Evolutionary conservation across 495 filamentous ascomycete species (phyloP), one percentile per base, ranked within the genome.

Genomic region (Jackrogersella minutella): DNA sequence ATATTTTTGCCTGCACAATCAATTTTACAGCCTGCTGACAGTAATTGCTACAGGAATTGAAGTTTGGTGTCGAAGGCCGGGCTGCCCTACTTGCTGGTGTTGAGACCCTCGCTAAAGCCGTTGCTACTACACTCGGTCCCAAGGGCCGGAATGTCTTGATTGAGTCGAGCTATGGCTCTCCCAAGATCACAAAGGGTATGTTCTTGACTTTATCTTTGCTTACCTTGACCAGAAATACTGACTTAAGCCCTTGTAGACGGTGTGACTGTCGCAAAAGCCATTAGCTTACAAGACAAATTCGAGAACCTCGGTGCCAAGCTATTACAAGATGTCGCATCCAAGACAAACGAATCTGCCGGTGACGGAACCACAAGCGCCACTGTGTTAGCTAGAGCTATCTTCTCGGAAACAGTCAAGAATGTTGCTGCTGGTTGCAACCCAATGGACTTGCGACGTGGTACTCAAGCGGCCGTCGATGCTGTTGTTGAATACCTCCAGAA

Each of bases 391-490:
- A 92, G 94, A 71, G 92, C 94, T 75, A 99, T 99, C 83, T 99
- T 99, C 87, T 95, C 95, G 78, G 96, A 98, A 86, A 97, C 93
- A 43, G 95, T 98, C 75, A 98, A 98, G 89, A 99, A 99, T 79
- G 95, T 99, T 68, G 95, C 95, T 67, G 96, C 95, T 59, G 95
- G 95, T 68, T 99, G 96, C 90, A 99, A 98, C 84, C 95, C 95
- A 61, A 99, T 99, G 95, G 95, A 99, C 78, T 88, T 99, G 67
- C 88, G 95, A 75, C 87, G 95, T 70, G 95, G 95, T 76, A 97
- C 93, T 66, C 95, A 99, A 82, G 91, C 94, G 67, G 95, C 94
- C 41, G 94, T 98, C 57, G 92, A 96, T 28, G 90, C 93, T 60
- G 95, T 96, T 54, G 93, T 98, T 56, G 87, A 95, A 73, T 99